Conservation (phyloP, 495 filamentous ascomycete species). For the Aspergillus olivimuriae region DNA sequence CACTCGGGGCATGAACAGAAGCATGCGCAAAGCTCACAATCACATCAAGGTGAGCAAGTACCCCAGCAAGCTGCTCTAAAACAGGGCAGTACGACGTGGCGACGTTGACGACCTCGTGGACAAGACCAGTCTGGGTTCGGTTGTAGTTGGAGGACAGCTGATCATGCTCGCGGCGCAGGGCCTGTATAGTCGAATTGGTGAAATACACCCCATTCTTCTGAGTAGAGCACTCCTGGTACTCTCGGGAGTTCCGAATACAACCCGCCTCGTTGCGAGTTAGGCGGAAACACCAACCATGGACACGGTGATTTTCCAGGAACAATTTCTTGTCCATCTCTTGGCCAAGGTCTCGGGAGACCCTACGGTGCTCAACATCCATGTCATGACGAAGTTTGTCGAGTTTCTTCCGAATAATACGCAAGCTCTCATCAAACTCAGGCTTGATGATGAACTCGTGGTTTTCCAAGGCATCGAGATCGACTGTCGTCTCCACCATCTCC, state of each 20-base stretch:
- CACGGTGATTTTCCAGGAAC: slow-evolving; percentile 92
- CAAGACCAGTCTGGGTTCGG: slow-evolving; percentile 84
- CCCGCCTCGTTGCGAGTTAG: slow-evolving; percentile 86
- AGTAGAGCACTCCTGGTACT: slow-evolving; percentile 92
- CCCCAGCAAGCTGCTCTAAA: slow-evolving; percentile 79
- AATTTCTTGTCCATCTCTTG: slow-evolving; percentile 98
- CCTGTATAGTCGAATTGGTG: slow-evolving; percentile 79
- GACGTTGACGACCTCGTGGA: slow-evolving; percentile 87
- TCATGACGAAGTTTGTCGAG: slow-evolving; percentile 77
- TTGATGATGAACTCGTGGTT: slow-evolving; percentile 99
- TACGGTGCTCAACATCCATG: slow-evolving; percentile 77
- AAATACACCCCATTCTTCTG: slow-evolving; percentile 99
- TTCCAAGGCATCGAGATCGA: slow-evolving; percentile 91
- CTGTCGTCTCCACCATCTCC: slow-evolving; percentile 98
- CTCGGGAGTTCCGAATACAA: slow-evolving; percentile 83
- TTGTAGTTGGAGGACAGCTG: slow-evolving; percentile 95
- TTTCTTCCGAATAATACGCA: slow-evolving; percentile 82
- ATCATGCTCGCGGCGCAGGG: slow-evolving; percentile 82
- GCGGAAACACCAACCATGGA: slow-evolving; percentile 95
- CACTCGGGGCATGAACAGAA: slow-evolving; percentile 84
- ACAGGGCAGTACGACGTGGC: slow-evolving; percentile 93
- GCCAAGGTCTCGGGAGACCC: slow-evolving; percentile 72
- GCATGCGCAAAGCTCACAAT: slow-evolving; percentile 94
- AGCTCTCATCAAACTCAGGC: slow-evolving; percentile 89
- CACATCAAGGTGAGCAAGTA: slow-evolving; percentile 92